A percentile compares a stretch with the other conserved stretches of the same genome.
phyloP scores from a whole-genome alignment of 768 basidiomycete genomes.

The Amyloporia xantha region DNA sequence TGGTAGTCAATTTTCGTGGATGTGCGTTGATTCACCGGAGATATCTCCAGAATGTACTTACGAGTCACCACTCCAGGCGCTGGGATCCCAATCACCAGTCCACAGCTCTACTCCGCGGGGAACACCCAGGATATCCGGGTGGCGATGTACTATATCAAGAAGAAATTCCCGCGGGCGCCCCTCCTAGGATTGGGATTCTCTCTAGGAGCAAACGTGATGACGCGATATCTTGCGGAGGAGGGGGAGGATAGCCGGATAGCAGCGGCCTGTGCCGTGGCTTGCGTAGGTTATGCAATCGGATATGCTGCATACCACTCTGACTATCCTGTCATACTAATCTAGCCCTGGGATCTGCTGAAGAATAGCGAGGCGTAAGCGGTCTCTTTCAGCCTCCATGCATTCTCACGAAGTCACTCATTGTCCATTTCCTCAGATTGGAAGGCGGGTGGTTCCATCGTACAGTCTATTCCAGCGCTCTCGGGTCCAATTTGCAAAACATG shows the following conservation, averaged over 20 bases:
- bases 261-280: conserved; percentile 67
- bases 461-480: conserved; percentile 77
- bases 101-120: conserved; percentile 82
- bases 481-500: conserved; percentile 57
- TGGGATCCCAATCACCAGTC: conserved; percentile 74
- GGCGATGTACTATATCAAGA: conserved; percentile 69
- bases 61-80: conserved; percentile 50
- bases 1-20: conserved; percentile 90
- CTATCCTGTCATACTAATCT: too few species aligned
- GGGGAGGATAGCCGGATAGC: conserved; percentile 52
- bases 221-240: conserved; percentile 86
- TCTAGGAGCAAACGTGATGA: conserved; percentile 86
- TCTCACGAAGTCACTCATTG: neutral
- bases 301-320: too few species aligned
- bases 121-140: conserved; percentile 86
- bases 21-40: conserved; percentile 44
- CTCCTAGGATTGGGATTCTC: conserved; percentile 89
- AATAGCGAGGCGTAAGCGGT: conserved; percentile 1
- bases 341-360: conserved; percentile 2
- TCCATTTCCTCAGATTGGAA: conserved; percentile 39
- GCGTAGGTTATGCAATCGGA: conserved; percentile 51
- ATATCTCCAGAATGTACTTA: neutral
- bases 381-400: neutral
- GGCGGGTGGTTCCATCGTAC: conserved; percentile 48
- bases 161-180: conserved; percentile 70